Percentiles rank a stretch among this genome's conserved stretches.
Conservation (phyloP, 2,329 filamentous ascomycete genomes). For the Diaporthe humulicola region DNA sequence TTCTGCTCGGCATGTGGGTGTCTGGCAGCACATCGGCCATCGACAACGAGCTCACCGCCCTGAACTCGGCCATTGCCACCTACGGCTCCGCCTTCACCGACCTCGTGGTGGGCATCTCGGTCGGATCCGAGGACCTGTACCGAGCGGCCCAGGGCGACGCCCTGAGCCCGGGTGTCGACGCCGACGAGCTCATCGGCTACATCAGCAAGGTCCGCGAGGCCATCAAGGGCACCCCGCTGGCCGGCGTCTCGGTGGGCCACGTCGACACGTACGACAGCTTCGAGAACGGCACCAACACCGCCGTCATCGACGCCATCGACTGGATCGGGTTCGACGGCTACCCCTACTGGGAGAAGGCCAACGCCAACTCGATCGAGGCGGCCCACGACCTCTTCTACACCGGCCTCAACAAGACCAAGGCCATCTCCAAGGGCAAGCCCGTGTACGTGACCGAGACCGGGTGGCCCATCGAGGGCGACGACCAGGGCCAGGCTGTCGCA, state of each 20-base stretch:
- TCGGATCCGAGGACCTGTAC: slow-evolving; percentile 78
- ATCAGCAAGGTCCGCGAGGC: slow-evolving; percentile 63
- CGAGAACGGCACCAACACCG: slow-evolving; percentile 70
- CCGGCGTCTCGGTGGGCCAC: slow-evolving; percentile 67
- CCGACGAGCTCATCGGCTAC: slow-evolving; percentile 71
- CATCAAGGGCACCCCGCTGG: slow-evolving; percentile 60
- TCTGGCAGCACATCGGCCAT: slow-evolving; percentile 70
- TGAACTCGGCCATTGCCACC: slow-evolving; percentile 67
- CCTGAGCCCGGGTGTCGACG: slow-evolving; percentile 68
- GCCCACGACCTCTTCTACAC: slow-evolving; percentile 66
- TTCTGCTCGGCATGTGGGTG: slow-evolving; percentile 76
- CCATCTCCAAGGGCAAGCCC: slow-evolving; percentile 52
- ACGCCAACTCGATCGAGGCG: slow-evolving; percentile 69
- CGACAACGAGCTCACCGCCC: slow-evolving; percentile 70
- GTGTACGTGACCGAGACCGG: slow-evolving; percentile 41
- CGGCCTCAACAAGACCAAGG: slow-evolving; percentile 59
- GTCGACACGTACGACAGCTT: slow-evolving; percentile 78
- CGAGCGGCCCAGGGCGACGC: slow-evolving; percentile 70
- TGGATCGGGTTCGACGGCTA: slow-evolving; percentile 76
- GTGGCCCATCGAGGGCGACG: slow-evolving; percentile 37
- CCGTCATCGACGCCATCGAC: slow-evolving; percentile 73
- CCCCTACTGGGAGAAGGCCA: slow-evolving; percentile 73
- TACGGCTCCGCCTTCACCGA: slow-evolving; percentile 64
- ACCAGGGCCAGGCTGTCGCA: slow-evolving; percentile 35
- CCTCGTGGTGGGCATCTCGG: slow-evolving; percentile 74